Percentiles rank a stretch among this genome's conserved stretches.
Conservation (phyloP, 345 rosid species). For the Citrus maxima region DNA sequence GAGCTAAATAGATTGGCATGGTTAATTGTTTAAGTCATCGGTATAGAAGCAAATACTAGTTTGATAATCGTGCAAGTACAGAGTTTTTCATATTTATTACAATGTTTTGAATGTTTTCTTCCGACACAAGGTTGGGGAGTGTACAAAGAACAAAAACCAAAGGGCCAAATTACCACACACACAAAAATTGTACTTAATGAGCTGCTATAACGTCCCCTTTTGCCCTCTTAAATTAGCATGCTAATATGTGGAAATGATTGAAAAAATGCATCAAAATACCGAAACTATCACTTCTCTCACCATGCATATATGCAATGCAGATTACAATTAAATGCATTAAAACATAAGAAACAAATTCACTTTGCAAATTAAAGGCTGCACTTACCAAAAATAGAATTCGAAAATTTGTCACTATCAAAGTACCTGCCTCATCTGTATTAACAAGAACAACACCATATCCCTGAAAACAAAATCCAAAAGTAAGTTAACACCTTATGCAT, state of each 20-base stretch:
- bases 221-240: background rate
- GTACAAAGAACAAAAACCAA: background rate
- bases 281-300: background rate
- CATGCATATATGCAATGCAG: slow-evolving; percentile 1
- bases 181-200: too few species aligned
- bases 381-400: slow-evolving; percentile 93
- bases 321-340: background rate
- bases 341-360: background rate
- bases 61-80: too few species aligned
- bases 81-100: background rate
- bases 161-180: background rate
- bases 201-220: background rate
- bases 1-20: slow-evolving; percentile 2
- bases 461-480: slow-evolving; percentile 43
- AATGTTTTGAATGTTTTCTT: background rate
- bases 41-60: background rate
- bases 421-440: slow-evolving; percentile 81
- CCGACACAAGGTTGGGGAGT: background rate
- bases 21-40: background rate
- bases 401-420: slow-evolving; percentile 79
- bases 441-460: slow-evolving; percentile 80
- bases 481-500: background rate
- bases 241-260: slow-evolving; percentile 1
- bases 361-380: background rate
- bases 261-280: slow-evolving; percentile 5